Evolutionary conservation across 768 basidiomycete species (phyloP).

Genomic region (Tulasnella calospora): DNA sequence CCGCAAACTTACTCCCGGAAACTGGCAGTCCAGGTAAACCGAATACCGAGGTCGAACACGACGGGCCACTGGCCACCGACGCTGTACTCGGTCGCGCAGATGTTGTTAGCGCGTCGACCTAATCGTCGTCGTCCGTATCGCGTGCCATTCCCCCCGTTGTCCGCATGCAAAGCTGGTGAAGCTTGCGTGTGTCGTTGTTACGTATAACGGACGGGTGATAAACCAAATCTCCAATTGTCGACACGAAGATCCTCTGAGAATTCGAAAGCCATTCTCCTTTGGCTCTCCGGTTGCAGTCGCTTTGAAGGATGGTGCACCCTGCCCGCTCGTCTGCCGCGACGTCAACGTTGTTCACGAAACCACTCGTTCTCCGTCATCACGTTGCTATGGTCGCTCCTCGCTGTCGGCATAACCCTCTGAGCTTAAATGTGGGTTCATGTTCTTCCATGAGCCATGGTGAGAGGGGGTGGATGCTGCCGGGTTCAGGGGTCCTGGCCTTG

Average conservation of each 20-base stretch:
- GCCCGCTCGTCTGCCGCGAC: not conserved
- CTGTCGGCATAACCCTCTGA: not conserved
- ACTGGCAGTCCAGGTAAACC: not conserved
- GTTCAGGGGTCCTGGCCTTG: too few relatives aligned
- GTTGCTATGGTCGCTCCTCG: not conserved
- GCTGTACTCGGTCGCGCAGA: not conserved
- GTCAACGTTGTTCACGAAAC: not conserved
- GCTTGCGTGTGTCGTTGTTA: too few relatives aligned
- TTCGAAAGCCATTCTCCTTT: not conserved
- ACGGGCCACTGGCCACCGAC: not conserved
- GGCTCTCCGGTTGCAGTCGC: not conserved
- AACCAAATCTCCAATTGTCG: too few relatives aligned
- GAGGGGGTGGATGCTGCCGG: not conserved
- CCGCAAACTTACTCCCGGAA: not conserved
- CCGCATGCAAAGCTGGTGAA: too few relatives aligned
- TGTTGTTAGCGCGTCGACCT: not conserved
- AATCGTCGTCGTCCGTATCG: not conserved
- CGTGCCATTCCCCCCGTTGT: too few relatives aligned
- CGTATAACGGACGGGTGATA: too few relatives aligned
- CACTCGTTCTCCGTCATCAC: not conserved
- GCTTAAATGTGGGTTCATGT: conserved; percentile 1
- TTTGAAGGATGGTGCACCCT: not conserved
- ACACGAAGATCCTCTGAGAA: too few relatives aligned
- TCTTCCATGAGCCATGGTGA: conserved; percentile 7
- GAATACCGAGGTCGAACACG: not conserved